Conservation (phyloP, 2,329 filamentous ascomycete species). For the Leptographium lundbergii region DNA sequence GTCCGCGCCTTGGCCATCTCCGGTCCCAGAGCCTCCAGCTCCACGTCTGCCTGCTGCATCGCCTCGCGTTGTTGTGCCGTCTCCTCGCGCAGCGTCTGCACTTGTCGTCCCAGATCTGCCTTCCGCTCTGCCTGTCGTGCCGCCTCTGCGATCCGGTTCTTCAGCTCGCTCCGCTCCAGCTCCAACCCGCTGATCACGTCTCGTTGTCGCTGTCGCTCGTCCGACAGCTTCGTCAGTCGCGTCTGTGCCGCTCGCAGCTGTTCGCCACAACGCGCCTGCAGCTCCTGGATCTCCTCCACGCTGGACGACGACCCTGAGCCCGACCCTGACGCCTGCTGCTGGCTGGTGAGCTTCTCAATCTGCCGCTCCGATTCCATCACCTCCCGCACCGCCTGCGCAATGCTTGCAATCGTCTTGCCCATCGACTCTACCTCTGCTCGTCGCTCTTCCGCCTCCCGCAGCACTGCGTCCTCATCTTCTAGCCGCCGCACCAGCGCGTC, state of each 20-base stretch:
- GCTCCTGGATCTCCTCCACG: constrained; percentile 71
- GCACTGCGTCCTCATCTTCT: constrained; percentile 54
- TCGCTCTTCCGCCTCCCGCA: constrained; percentile 50
- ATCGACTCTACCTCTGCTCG: constrained; percentile 50
- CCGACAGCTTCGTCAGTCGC: constrained; percentile 50
- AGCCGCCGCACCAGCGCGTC: constrained; percentile 46
- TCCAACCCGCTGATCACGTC: constrained; percentile 59
- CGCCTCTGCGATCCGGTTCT: constrained; percentile 57
- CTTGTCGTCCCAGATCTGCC: constrained; percentile 52
- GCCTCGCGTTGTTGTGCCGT: constrained; percentile 55
- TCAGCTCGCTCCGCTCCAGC: constrained; percentile 62
- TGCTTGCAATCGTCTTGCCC: constrained; percentile 61
- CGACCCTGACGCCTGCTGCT: constrained; percentile 46
- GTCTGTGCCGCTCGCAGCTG: constrained; percentile 52
- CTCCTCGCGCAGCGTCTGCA: constrained; percentile 60
- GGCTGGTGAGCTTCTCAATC: constrained; percentile 67
- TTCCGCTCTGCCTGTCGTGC: constrained; percentile 73
- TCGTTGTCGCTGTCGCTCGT: constrained; percentile 59
- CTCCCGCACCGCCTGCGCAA: constrained; percentile 59
- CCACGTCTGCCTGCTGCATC: constrained; percentile 57
- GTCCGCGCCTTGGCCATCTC: constrained; percentile 64
- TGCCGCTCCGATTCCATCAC: constrained; percentile 58
- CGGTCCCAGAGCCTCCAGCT: constrained; percentile 63
- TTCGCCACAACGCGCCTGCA: constrained; percentile 54
- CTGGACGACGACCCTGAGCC: constrained; percentile 18